These are phyloP conservation scores for Sporothrix brasiliensis DNA, from an alignment of 2,329 filamentous ascomycete species.

Conservation along the genomic window DNA sequence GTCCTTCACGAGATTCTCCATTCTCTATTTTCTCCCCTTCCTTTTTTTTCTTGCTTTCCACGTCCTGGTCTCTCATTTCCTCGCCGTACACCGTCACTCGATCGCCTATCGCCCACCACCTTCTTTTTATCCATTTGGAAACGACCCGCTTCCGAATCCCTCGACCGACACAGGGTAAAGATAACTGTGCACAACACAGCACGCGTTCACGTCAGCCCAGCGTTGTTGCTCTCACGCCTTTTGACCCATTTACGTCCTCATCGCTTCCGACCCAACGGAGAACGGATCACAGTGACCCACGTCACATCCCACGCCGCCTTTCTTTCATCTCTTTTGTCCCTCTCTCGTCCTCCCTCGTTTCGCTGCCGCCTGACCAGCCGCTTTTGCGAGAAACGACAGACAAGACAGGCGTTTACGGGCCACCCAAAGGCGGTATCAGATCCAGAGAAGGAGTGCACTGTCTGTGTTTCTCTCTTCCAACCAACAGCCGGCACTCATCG, in stretches of 20 bases:
- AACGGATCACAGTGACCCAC: conserved; percentile 21
- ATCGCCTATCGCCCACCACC: not conserved
- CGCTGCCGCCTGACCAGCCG: conserved; percentile 21
- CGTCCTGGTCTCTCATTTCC: not conserved
- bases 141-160: conserved; percentile 19
- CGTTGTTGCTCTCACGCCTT: conserved; percentile 23
- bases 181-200: conserved; percentile 15
- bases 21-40: not conserved
- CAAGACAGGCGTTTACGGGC: not conserved
- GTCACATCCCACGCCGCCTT: conserved; percentile 13
- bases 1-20: not conserved
- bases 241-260: conserved; percentile 19
- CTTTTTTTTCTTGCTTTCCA: not conserved
- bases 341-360: conserved; percentile 2
- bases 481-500: conserved; percentile 4
- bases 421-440: conserved; percentile 16
- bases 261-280: conserved; percentile 16
- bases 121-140: not conserved
- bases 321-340: not conserved
- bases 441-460: not conserved
- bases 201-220: conserved; percentile 15
- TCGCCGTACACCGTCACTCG: not conserved
- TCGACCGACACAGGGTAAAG: conserved; percentile 9
- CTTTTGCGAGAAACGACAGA: conserved; percentile 19
- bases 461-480: not conserved